Base-by-base conservation (phyloP, 225 moss, liverwort and hornwort genomes). In the Ulota crispa region DNA sequence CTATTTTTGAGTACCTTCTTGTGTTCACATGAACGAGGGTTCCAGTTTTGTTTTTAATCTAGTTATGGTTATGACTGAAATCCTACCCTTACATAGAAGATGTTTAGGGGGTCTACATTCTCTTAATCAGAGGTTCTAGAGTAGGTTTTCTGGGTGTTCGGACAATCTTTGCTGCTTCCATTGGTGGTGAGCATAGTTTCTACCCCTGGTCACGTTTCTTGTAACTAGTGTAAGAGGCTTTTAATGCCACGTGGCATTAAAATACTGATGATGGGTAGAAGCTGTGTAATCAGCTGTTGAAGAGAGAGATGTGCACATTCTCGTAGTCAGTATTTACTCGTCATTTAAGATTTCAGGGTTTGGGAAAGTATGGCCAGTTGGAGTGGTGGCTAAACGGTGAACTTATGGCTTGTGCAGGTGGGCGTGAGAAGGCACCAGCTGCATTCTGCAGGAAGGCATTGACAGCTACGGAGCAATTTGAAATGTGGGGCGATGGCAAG, bases 401-500 rank as follows among this genome's bases (percentile, higher is more conserved):
- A 16, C 36, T 3, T 6, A 2, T 45, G 26, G 65, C 62, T n/a
- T 66, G 32, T 28, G 71, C 59, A 95, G 95, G 91, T 75, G 94
- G 95, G 63, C 93, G 94, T 78, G 95, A 95, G 90, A 95, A 95
- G 85, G 95, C 95, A 8, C 94, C 95, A 0, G 95, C 94, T 87
- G 95, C 93, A 4, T 95, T 95, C 72, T 93, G 92, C 73, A 87
- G 95, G 83, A 95, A 95, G 75, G 93, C 93, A 2, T 86, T 95
- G 72, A 95, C 95, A 31, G 91, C 94, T 15, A 87, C 88, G 3
- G 88, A 92, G 62, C n/a, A 76, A 4, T 94, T 94, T 67, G 95
- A 95, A 82, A 95, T 95, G 95, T 95, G 95, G 95, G 95, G 94
- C 67, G 94, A 95, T 85, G 94, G 92, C 77, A 87, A 89, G 69